Conservation (phyloP, 768 basidiomycete genomes). For the Mycena crocata region DNA sequence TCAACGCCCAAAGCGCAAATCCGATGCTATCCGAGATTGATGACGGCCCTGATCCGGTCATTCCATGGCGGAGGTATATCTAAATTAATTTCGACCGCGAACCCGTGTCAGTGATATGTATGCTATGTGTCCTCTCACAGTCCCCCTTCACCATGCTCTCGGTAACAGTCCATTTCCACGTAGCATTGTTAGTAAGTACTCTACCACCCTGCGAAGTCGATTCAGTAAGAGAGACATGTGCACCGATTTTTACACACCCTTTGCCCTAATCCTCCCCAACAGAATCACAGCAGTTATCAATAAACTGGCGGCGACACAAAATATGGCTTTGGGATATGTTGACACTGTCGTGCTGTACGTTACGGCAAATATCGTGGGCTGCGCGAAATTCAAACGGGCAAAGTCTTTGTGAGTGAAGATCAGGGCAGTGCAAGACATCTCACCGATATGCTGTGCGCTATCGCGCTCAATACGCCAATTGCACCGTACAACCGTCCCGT, state of each 20-base stretch:
- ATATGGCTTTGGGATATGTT: constrained; percentile 75
- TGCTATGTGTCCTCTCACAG: no score
- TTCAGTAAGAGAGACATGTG: neutral
- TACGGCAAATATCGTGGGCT: constrained; percentile 78
- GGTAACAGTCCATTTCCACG: no score
- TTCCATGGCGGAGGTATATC: neutral
- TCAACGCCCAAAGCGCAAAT: no score
- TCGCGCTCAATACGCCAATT: constrained; percentile 73
- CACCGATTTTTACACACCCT: constrained; percentile 4
- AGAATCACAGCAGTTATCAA: constrained; percentile 61
- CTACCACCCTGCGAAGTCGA: constrained; percentile 7
- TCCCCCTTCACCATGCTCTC: no score
- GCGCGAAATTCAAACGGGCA: neutral
- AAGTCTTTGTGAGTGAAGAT: constrained; percentile 2
- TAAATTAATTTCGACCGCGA: neutral
- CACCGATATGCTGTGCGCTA: constrained; percentile 72
- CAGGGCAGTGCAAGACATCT: constrained; percentile 32
- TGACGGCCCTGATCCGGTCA: neutral
- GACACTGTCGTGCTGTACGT: constrained; percentile 75
- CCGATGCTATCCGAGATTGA: no score
- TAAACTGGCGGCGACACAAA: constrained; percentile 68
- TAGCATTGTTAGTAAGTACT: no score
- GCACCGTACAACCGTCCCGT: constrained; percentile 79
- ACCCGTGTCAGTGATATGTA: no score
- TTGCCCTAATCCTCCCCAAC: constrained; percentile 40